Evolutionary conservation across 768 basidiomycete species (phyloP).

Genomic region (Mrakia hoshinonis): DNA sequence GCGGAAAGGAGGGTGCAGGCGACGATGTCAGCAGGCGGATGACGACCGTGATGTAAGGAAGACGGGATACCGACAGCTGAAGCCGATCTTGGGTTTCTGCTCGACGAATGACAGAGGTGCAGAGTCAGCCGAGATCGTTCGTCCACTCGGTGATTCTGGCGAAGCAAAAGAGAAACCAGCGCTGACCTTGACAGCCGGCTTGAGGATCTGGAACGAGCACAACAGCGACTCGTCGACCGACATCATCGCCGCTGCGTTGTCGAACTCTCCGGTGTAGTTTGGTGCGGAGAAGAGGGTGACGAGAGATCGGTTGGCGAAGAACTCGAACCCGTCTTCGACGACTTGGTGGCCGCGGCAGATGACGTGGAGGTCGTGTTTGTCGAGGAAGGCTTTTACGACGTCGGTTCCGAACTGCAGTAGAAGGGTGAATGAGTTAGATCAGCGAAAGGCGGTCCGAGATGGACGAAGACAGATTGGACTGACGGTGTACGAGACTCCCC

Average conservation of each 20-base stretch:
- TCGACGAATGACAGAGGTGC: too few species aligned
- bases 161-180: too few species aligned
- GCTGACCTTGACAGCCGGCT: slow-evolving; percentile 99
- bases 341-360: slow-evolving; percentile 50
- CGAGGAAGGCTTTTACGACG: slow-evolving; percentile 30
- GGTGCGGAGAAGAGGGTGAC: slow-evolving; percentile 33
- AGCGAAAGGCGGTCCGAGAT: too few species aligned
- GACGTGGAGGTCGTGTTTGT: slow-evolving; percentile 31
- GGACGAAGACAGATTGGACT: background rate
- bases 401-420: slow-evolving; percentile 7
- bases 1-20: too few species aligned
- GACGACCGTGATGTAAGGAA: too few species aligned
- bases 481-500: slow-evolving; percentile 30
- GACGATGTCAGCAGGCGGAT: too few species aligned
- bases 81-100: too few species aligned
- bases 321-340: slow-evolving; percentile 49
- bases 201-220: slow-evolving; percentile 99
- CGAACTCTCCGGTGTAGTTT: slow-evolving; percentile 64
- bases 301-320: slow-evolving; percentile 32
- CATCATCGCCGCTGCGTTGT: slow-evolving; percentile 99
- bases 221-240: slow-evolving; percentile 94
- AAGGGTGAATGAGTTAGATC: too few species aligned
- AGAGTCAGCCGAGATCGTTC: too few species aligned
- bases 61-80: too few species aligned
- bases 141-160: too few species aligned